phyloP scores from a whole-genome alignment of 2,329 filamentous ascomycete species.

The Pseudogymnoascus sp. region DNA sequence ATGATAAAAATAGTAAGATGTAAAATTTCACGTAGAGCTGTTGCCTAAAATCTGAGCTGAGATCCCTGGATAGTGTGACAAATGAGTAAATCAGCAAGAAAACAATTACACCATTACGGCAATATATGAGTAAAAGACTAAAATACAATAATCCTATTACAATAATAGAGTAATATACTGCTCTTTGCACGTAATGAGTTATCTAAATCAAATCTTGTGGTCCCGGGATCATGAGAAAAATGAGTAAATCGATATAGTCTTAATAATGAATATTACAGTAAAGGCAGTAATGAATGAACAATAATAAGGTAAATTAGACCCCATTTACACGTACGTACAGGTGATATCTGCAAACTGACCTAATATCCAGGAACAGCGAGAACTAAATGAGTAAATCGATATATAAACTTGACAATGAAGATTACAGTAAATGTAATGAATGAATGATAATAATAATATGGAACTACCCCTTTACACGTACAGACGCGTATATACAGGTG shows the following conservation, averaged over 20 bases:
- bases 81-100: neutral
- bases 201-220: neutral
- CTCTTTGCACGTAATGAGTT: neutral
- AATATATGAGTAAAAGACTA: neutral
- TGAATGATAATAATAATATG: neutral
- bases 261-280: neutral
- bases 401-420: neutral
- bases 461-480: too few species aligned
- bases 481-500: too few species aligned
- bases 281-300: neutral
- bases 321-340: neutral
- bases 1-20: neutral
- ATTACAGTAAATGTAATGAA: neutral
- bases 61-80: neutral
- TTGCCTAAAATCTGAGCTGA: neutral
- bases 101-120: neutral
- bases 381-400: neutral
- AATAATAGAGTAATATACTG: neutral
- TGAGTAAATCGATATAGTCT: neutral
- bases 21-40: neutral
- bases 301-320: neutral
- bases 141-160: neutral
- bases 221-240: neutral
- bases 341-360: neutral
- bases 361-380: too few species aligned